Evolutionary conservation across 805 yeast species (phyloP), one percentile per base, ranked within the genome.

Genomic region (Ogataea neopini): DNA sequence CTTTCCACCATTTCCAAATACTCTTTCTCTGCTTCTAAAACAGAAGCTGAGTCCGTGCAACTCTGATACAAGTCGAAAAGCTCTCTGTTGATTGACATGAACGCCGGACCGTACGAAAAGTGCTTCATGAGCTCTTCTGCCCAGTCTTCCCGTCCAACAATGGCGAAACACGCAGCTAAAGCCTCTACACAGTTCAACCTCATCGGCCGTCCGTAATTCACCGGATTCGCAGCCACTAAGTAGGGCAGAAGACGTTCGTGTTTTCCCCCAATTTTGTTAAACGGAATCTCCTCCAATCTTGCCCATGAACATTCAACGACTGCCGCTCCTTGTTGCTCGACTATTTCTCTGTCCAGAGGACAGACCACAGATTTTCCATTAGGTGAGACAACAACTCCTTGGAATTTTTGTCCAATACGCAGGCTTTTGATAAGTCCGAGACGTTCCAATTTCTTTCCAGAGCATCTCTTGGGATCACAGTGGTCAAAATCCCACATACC

Each of bases 401-500:
- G 83, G 61, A 88, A 92, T 67, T 90, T 92, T 63, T 91, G 97
- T 0, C 99, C 99, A n/a, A 94, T 80, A 50, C 95, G 72, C 51
- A 94, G 64, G 45, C 80, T 79, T 51, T 81, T 80, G 43, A 94
- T 91, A 17, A 89, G 68, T 0, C 98, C 98, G 17, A 92, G 67
- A 46, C 98, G 75, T 60, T 89, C 97, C 25, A 94, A 73, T 64
- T 90, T 91, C 71, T 94, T 94, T 15, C 99, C 99, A 55, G 95
- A 85, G 64, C 99, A 94, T 62, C 97, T 77, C 63, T 94, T 94
- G 1, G 99, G 99, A 68, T 94, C 99, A 71, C 99, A 94, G 63
- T 94, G 99, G 56, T 91, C 96, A 62, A 94, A 94, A 66, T 94
- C 99, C 97, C 99, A 92, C 99, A 92, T 92, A 14, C 97, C 97